Evolutionary conservation across 2,329 filamentous ascomycete genomes (phyloP).

Genomic region (Diaporthe capsici): DNA sequence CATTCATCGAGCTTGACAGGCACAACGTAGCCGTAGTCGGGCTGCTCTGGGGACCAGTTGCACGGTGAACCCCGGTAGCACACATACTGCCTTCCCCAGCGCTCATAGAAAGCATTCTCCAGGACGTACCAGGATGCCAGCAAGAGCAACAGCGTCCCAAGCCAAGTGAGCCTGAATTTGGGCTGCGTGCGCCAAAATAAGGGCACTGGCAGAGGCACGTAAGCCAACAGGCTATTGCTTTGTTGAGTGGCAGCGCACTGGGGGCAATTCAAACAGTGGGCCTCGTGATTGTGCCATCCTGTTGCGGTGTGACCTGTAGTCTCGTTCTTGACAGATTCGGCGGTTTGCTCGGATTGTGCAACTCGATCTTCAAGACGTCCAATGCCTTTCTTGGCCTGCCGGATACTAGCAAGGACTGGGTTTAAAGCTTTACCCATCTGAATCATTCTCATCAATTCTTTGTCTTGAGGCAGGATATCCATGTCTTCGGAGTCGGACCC

Average conservation of each 20-base stretch:
- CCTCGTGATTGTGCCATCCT: not conserved
- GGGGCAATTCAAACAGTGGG: constrained; percentile 33
- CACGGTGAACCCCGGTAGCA: constrained; percentile 63
- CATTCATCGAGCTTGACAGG: constrained; percentile 75
- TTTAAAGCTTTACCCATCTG: constrained; percentile 68
- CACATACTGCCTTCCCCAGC: constrained; percentile 67
- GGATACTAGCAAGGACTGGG: constrained; percentile 66
- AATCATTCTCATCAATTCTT: constrained; percentile 60
- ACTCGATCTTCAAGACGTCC: constrained; percentile 69
- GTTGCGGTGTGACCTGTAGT: not conserved
- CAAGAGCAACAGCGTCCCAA: constrained; percentile 62
- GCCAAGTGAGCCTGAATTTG: constrained; percentile 61
- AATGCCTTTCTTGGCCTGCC: constrained; percentile 69
- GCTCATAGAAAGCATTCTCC: constrained; percentile 65
- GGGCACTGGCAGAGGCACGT: constrained; percentile 61
- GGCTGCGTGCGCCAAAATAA: constrained; percentile 61
- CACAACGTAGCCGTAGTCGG: constrained; percentile 71
- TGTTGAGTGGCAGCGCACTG: constrained; percentile 2
- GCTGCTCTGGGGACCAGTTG: constrained; percentile 60
- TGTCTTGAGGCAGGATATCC: constrained; percentile 50
- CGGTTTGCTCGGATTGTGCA: constrained; percentile 52
- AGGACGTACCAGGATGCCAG: constrained; percentile 66
- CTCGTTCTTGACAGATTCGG: not conserved
- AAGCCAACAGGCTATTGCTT: constrained; percentile 47
- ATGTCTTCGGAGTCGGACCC: constrained; percentile 35